Evolutionary conservation across 2,329 filamentous ascomycete genomes (phyloP), one percentile per base, ranked within the genome.

Genomic region (Sporothrix globosa): DNA sequence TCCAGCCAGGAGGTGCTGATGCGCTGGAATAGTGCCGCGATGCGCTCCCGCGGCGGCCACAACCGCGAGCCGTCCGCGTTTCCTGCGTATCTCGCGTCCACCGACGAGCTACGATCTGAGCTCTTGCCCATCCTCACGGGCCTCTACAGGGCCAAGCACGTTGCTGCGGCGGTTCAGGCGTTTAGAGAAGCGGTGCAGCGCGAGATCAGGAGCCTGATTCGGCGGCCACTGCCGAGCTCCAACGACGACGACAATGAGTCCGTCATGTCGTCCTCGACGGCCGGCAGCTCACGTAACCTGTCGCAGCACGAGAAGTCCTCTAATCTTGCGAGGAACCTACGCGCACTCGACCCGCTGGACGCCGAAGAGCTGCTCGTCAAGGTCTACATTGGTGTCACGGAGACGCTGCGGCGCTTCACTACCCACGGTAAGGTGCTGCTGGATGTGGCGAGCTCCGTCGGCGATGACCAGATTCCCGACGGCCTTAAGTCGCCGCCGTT

Each of bases 381-480:
- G 70, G 91, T 97, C 19, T 99, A 98, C 77, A 91, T 93, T 21
- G 89, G 91, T 46, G 90, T 97, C 10, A 91, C 95, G 4, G 96
- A 99, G 81, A 92, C 92, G 3, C 79, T 99, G 63, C 86, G 96
- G 70, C 87, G 96, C 76, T 82, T 97, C 9, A 93, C 92, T 21
- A 94, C 93, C 0, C 95, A 98, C 78, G 91, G 96, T 69, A 99
- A 99, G 79, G 90, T 98, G 11, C 81, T 99, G n/a, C 84, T 99
- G 11, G 96, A 99, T 79, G 92, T 97, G 24, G 96, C 94, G 0
- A 97, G 93, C 78, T 90, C 88, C 14, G 85, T 92, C 67, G 84
- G 86, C 17, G 81, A 84, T 48, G 77, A 79, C 74, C 46, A 63
- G 1, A 19, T 13, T 17, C 21, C 44, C 4, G 53, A 60, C 13